Base-by-base conservation (phyloP, 2,329 filamentous ascomycete genomes). In the Alternaria brassicae region DNA sequence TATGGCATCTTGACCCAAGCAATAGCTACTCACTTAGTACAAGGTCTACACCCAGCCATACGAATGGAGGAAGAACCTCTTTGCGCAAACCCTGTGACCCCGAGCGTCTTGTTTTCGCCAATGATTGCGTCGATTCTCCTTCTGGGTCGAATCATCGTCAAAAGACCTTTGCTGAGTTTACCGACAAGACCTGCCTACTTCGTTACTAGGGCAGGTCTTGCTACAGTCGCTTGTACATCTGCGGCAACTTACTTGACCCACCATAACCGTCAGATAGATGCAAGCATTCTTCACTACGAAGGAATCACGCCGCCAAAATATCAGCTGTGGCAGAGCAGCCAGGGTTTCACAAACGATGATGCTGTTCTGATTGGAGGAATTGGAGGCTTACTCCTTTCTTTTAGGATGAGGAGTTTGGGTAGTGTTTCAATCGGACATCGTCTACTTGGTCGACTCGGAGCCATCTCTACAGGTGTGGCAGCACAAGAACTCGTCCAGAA, bases 261-360 rank as follows among this genome's bases (percentile, higher is more conserved):
- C 28, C 19, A 5, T 19, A 17, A 21, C 15, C 8, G 28, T 47
- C 44, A 47, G 28, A 21, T 47, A 13, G 17, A 30, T 30, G 28
- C n/a, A 32, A 47, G n/a, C 17, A 47, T 47, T n/a, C 27, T 47
- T 47, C 42, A 19, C 28, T 47, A 47, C 21, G 42, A 47, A 47
- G 42, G 27, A 8, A 47, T 47, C n/a, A 32, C 17, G 17, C 27
- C 27, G n/a, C 42, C 42, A 15, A 47, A 32, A 21, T 47, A 12
- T 17, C 42, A 47, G 27, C 12, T 30, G 13, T 30, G 42, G 42
- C 42, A 45, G 27, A 45, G 42, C n/a, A 30, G 42, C 28, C 42
- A 45, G 13, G 42, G n/a, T 9, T 32, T 47, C 13, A 47, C 27
- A 17, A 7, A 4, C 10, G 27, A 47, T 32, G 27, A 32, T 32